phyloP scores from a whole-genome alignment of 1,139 yeast genomes.

The Nakaseomyces delphensis region DNA sequence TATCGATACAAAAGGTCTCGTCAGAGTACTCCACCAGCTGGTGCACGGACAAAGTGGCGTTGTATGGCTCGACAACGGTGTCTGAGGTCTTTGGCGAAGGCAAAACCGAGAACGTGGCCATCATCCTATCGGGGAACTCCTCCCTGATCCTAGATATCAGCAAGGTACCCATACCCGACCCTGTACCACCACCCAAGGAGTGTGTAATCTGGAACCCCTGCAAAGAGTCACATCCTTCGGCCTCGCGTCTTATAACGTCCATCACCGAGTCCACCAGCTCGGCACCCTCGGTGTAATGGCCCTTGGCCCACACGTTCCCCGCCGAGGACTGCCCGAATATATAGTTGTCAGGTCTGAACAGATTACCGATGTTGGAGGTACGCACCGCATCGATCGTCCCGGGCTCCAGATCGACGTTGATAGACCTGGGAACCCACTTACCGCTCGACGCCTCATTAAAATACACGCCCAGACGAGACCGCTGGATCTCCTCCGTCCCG shows the following conservation, averaged over 20 bases:
- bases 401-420: slow-evolving; percentile 85
- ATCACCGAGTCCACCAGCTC: slow-evolving; percentile 82
- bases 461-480: slow-evolving; percentile 33
- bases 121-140: slow-evolving; percentile 90
- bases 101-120: slow-evolving; percentile 88
- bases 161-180: slow-evolving; percentile 91
- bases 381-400: slow-evolving; percentile 84
- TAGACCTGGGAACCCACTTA: slow-evolving; percentile 89
- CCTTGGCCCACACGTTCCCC: slow-evolving; percentile 95
- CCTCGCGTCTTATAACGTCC: slow-evolving; percentile 88
- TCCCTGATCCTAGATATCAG: slow-evolving; percentile 73
- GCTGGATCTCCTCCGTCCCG: slow-evolving; percentile 61
- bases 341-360: slow-evolving; percentile 86
- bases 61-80: slow-evolving; percentile 90
- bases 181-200: slow-evolving; percentile 95
- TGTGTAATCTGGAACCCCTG: slow-evolving; percentile 94
- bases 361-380: slow-evolving; percentile 65
- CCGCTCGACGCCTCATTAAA: slow-evolving; percentile 68
- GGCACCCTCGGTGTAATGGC: slow-evolving; percentile 94
- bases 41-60: slow-evolving; percentile 86
- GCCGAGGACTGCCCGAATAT: slow-evolving; percentile 88
- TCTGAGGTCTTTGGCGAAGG: slow-evolving; percentile 89
- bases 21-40: slow-evolving; percentile 85
- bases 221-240: slow-evolving; percentile 83
- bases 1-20: slow-evolving; percentile 90